Base-by-base conservation (phyloP, 768 basidiomycete species). In the Daedaleopsis nitida region DNA sequence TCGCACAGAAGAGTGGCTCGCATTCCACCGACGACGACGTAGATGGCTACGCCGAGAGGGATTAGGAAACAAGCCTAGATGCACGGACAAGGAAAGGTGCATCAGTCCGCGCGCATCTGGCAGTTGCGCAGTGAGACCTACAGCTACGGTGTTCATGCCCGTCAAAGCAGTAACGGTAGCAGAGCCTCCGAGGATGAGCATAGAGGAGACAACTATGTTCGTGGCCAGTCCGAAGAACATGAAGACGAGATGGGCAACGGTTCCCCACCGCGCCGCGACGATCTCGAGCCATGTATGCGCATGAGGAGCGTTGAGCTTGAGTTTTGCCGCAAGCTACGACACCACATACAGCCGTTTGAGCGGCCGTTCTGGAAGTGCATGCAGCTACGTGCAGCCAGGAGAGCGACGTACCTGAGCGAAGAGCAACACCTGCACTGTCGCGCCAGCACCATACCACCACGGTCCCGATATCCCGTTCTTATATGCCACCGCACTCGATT, bases 381-480 rank as follows among this genome's bases (percentile, higher is more conserved):
- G 59, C 13, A 27, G 7, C 32, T 32, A 7, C 27, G 27, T 32
- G 27, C 27, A 32, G 27, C 27, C 3, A 32, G 27, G 27, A 32
- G 27, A 32, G 8, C 6, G 47, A 65, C 76, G 11, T 43, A 86
- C 86, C 82, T 86, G 83, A 9, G 94, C 93, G 69, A 98, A 97
- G n/a, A 97, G 84, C 27, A 96, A 80, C 58, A 97, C 86, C 70
- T 93, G 92, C 24, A 94, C 86, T 0, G 88, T 90, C 23, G 92
- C 94, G n/a, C 93, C 94, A 37, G 90, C 85, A 7, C 91, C 94
- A 66, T 95, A 95, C 89, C 91, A 93, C 89, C 90, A 94, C 0
- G 92, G 91, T 0, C 92, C 93, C 5, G 85, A 86, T 61, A 95
- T 87, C 10, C 90, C 94, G 66, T 86, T 93, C 68, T 89, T 88